Evolutionary conservation across 192 early-diverging fungal genomes (phyloP).

Genomic region (Backusella mclennaniae): DNA sequence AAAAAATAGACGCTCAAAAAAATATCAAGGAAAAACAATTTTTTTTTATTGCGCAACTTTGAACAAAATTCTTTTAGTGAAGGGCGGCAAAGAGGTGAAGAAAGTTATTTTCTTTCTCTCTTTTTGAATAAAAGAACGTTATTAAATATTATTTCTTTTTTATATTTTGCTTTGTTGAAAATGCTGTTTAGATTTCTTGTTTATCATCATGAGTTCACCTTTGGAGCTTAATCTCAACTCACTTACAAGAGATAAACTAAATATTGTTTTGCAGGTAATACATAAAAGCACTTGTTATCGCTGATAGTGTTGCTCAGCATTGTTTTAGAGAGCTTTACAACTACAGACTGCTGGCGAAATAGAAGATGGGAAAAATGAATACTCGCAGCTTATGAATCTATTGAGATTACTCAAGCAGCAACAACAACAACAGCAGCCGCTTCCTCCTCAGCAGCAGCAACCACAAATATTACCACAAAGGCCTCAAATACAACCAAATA

Average conservation of each 20-base stretch:
- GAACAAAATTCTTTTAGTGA: constrained; percentile 9
- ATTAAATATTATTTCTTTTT: background rate
- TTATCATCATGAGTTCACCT: constrained; percentile 2
- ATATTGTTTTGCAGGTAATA: constrained; percentile 27
- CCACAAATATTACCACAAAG: background rate
- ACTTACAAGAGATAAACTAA: constrained; percentile 27
- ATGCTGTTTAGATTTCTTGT: background rate
- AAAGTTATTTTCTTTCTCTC: constrained; percentile 1
- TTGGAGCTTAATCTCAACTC: constrained; percentile 16
- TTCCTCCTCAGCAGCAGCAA: constrained; percentile 31
- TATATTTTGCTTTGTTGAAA: background rate
- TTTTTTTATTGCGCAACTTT: constrained; percentile 6
- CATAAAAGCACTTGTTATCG: background rate
- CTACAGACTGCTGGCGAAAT: constrained; percentile 56
- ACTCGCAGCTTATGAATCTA: constrained; percentile 61
- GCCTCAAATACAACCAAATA: background rate
- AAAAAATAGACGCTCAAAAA: background rate
- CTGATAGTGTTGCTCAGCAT: background rate
- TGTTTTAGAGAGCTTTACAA: constrained; percentile 23
- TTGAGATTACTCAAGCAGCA: constrained; percentile 40
- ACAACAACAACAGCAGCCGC: constrained; percentile 29
- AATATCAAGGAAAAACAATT: background rate
- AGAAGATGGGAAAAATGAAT: constrained; percentile 74
- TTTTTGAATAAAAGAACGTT: background rate
- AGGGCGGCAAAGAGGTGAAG: constrained; percentile 4